These are phyloP conservation scores for Boletus subparvulus DNA, from an alignment of 768 basidiomycete genomes.

Conservation along the genomic window DNA sequence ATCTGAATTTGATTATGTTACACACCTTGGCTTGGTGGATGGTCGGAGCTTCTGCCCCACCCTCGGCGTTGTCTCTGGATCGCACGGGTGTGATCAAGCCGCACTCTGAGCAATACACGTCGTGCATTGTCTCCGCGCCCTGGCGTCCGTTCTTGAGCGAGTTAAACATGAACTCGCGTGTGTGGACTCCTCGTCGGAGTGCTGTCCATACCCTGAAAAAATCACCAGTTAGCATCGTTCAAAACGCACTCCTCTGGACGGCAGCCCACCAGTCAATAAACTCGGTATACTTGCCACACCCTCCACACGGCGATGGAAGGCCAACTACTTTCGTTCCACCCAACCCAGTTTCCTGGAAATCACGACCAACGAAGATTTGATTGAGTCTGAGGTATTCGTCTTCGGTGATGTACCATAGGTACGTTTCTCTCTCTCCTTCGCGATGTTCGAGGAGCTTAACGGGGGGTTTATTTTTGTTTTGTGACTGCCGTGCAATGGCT, in stretches of 20 bases:
- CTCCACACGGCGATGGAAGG: conserved; percentile 2
- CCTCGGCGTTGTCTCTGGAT: conserved; percentile 17
- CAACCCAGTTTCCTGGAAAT: conserved; percentile 13
- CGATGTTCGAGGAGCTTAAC: background rate
- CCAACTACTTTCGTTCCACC: conserved; percentile 16
- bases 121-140: conserved; percentile 19
- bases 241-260: background rate
- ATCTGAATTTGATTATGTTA: background rate
- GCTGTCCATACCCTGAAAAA: conserved; percentile 16
- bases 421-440: background rate
- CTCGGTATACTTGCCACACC: conserved; percentile 19
- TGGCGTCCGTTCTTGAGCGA: conserved; percentile 11
- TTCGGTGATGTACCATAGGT: conserved; percentile 21
- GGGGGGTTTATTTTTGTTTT: conserved; percentile 11
- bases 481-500: background rate
- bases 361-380: conserved; percentile 8
- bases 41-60: conserved; percentile 12
- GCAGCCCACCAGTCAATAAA: conserved; percentile 11
- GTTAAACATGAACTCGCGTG: conserved; percentile 20
- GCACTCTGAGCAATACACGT: conserved; percentile 21
- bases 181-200: conserved; percentile 16
- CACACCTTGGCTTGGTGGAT: conserved; percentile 8
- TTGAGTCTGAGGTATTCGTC: conserved; percentile 18
- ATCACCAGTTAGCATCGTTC: background rate
- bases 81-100: conserved; percentile 11